Evolutionary conservation across 805 yeast genomes (phyloP), one percentile per base, ranked within the genome.

Genomic region (Candida incommunis): DNA sequence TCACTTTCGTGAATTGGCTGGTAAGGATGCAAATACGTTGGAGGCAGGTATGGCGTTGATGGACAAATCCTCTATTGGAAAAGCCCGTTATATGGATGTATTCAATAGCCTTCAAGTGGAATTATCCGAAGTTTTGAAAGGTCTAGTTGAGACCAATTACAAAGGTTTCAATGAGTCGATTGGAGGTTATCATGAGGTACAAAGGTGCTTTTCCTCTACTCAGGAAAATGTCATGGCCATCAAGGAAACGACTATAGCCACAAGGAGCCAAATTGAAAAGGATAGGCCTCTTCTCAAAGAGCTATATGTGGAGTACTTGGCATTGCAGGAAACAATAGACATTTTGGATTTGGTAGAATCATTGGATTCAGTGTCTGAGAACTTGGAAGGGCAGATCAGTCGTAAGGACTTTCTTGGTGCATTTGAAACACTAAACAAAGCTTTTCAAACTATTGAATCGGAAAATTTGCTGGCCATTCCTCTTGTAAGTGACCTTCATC

Each of bases 21-120:
- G 66, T 1, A 70, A 69, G 5, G 71, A 75, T 43, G 76, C 85
- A 45, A 87, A 86, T 57, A 94, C 95, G 1, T 70, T 92, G 41
- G 96, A 86, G 53, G 67, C 80, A 44, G 96, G 96, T 0, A 67
- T 90, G 34, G 78, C 88, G 1, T 67, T 92, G 46, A 66, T 87
- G 54, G 96, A 90, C 61, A 80, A 79, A 54, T 78, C 94, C 2
- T 82, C 95, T 0, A 92, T 87, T n/a, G 97, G 97, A 0, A 64
- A 84, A 54, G 94, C 95, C 0, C 80, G 79, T 54, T 75, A 80
- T 48, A 69, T 70, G 47, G 70, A 70, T 1, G 87, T 84, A 49
- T 90, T 90, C 52, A 66, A 70, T 40, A 71, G 72, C 42, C 61
- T 86, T 41, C 76, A 80, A 49, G 65, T 66, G 22, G 66, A 73